Percentiles rank a stretch among this genome's conserved stretches.
Conservation (phyloP, 176 grass and related monocot species). For the Triticum timopheevii region DNA sequence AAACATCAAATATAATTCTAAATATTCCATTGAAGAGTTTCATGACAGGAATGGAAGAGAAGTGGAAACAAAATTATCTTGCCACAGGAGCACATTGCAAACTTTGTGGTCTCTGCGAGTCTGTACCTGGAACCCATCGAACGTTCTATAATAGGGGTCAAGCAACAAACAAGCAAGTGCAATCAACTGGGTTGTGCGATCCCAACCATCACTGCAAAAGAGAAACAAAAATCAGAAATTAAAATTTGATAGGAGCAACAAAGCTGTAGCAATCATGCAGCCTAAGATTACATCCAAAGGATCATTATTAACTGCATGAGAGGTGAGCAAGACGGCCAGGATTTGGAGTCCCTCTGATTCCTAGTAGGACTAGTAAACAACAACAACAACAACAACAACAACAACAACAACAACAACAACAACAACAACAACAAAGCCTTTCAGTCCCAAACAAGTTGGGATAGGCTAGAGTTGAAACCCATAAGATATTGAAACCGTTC, state of each 20-base stretch:
- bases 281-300: not conserved
- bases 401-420: no score
- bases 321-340: slow-evolving; percentile 14
- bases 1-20: slow-evolving; percentile 4
- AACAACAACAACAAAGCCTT: no score
- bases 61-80: not conserved
- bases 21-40: slow-evolving; percentile 15
- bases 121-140: slow-evolving; percentile 92
- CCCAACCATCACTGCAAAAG: slow-evolving; percentile 93
- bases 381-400: no score
- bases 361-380: not conserved
- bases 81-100: not conserved
- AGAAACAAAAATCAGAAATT: not conserved
- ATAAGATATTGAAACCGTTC: no score
- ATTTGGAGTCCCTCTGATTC: not conserved
- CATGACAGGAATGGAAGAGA: not conserved
- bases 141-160: slow-evolving; percentile 96
- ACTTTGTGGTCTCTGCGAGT: not conserved
- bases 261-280: slow-evolving; percentile 27
- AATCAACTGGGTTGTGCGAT: slow-evolving; percentile 92
- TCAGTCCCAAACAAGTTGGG: no score
- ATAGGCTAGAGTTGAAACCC: no score
- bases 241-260: not conserved
- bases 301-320: not conserved
- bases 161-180: slow-evolving; percentile 87